These are phyloP conservation scores for Nakaseomyces bracarensis DNA, from an alignment of 1,139 yeast species.

Conservation along the genomic window DNA sequence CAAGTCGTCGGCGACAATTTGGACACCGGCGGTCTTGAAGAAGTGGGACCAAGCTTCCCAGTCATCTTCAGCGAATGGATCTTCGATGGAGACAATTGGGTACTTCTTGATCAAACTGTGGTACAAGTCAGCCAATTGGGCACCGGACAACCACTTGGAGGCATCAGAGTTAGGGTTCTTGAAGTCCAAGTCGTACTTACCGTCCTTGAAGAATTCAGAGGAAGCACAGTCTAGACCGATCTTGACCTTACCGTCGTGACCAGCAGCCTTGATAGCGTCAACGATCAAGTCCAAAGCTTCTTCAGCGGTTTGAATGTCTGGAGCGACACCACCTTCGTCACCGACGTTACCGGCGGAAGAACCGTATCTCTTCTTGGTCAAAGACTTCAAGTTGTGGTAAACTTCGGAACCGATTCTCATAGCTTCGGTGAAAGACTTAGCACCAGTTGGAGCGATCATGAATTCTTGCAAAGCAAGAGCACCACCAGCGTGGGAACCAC, in stretches of 20 bases:
- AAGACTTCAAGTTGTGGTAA: slow-evolving; percentile 85
- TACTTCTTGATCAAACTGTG: slow-evolving; percentile 67
- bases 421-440: slow-evolving; percentile 82
- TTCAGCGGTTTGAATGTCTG: slow-evolving; percentile 83
- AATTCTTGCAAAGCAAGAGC: slow-evolving; percentile 96
- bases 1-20: slow-evolving; percentile 94
- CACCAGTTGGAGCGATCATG: slow-evolving; percentile 93
- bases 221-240: slow-evolving; percentile 95
- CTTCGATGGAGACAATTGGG: slow-evolving; percentile 96
- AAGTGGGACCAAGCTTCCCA: slow-evolving; percentile 96
- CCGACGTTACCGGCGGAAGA: slow-evolving; percentile 98
- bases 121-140: slow-evolving; percentile 78
- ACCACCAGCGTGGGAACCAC: slow-evolving; percentile 99
- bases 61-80: slow-evolving; percentile 98
- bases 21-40: slow-evolving; percentile 66
- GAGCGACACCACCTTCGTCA: slow-evolving; percentile 99
- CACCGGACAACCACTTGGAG: slow-evolving; percentile 83
- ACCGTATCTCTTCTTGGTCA: slow-evolving; percentile 89
- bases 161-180: slow-evolving; percentile 87
- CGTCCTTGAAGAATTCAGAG: slow-evolving; percentile 92
- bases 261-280: slow-evolving; percentile 80
- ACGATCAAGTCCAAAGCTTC: slow-evolving; percentile 92
- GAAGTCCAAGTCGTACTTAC: slow-evolving; percentile 93
- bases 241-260: slow-evolving; percentile 82
- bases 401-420: slow-evolving; percentile 93